A percentile compares a stretch with the other conserved stretches of the same genome.
Conservation (phyloP, 768 basidiomycete species). For the Termitomyces sp. region DNA sequence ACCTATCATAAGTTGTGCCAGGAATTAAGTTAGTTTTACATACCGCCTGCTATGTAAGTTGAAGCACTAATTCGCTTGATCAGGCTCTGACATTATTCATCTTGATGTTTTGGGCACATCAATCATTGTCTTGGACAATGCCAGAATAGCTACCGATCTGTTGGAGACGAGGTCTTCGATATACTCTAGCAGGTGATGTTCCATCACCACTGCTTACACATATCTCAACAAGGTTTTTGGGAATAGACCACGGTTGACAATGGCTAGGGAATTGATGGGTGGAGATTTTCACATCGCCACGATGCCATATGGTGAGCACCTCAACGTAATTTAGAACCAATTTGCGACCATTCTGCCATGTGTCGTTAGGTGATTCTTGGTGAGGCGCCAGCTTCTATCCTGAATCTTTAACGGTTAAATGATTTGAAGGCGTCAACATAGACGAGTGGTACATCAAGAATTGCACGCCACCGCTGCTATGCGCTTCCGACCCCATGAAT, state of each 20-base stretch:
- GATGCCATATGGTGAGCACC: conserved; percentile 11
- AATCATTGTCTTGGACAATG: conserved; percentile 19
- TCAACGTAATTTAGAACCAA: no score
- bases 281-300: conserved; percentile 15
- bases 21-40: not conserved
- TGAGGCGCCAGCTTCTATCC: not conserved
- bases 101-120: conserved; percentile 17
- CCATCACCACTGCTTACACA: not conserved
- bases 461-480: conserved; percentile 17
- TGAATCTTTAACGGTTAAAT: not conserved
- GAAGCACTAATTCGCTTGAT: not conserved
- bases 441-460: conserved; percentile 18
- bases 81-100: conserved; percentile 22
- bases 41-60: not conserved
- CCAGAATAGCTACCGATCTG: conserved; percentile 18
- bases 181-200: conserved; percentile 11
- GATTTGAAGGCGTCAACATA: conserved; percentile 19
- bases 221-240: not conserved
- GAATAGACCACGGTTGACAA: conserved; percentile 10
- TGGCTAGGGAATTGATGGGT: conserved; percentile 22
- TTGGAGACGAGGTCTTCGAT: conserved; percentile 19
- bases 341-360: no score
- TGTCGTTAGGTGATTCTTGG: conserved; percentile 8
- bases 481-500: conserved; percentile 18
- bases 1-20: conserved; percentile 3